Base-by-base conservation (phyloP, 106 monocot species). In the Hemerocallis citrina region DNA sequence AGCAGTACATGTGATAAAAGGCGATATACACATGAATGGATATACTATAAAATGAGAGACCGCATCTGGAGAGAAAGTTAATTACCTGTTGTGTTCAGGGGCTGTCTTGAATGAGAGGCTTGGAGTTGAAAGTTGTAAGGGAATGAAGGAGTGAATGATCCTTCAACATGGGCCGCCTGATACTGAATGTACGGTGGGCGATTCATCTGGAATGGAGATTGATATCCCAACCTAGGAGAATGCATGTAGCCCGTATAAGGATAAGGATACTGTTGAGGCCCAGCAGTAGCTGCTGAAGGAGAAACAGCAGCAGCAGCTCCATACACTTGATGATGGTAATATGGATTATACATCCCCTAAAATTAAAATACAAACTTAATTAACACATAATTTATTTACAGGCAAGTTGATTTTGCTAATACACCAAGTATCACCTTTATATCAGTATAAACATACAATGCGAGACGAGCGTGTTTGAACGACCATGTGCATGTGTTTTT, bases 291-390 rank as follows among this genome's bases (percentile, higher is more conserved):
- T n/a, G n/a, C n/a, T 20, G 36, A 16, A 38, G 59, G 24, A 12
- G 38, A 49, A 14, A 85, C 51, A 29, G 72, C 51, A 25, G 77
- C 60, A 3, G 73, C 17, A 10, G 72, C 34, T 39, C 86, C 86
- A 58, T 92, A 83, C 20, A 78, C 54, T 31, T 86, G 80, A 11
- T n/a, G n/a, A n/a, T 79, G 68, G 64, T 92, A 83, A 51, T 80
- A 87, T 52, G 77, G 50, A 54, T 64, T 79, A 55, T 91, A 91
- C 27, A 82, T 24, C 10, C 66, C 81, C 81, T 85, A 56, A 24
- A n/a, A n/a, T n/a, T n/a, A n/a, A n/a, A n/a, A n/a, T n/a, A n/a
- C n/a, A 8, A 15, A 29, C 8, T 57, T 28, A 9, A 28, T 29
- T 13, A 49, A 40, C 6, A 52, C 11, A 42, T 28, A 12, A 32